Base-by-base conservation (phyloP, 1,139 yeast species). In the Sugiyamaella sp. region DNA sequence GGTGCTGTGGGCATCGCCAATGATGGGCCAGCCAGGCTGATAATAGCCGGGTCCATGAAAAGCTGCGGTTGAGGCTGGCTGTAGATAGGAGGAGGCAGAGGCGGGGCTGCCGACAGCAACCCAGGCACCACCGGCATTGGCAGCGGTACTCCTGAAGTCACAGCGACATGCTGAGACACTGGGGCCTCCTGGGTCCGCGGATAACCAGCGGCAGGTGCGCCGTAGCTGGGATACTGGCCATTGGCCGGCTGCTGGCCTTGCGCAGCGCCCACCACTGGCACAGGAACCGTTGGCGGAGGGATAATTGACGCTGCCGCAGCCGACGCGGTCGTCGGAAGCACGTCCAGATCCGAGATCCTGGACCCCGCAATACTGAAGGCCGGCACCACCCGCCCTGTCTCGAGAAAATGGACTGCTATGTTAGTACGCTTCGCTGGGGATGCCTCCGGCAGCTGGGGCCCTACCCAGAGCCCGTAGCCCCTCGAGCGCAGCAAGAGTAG, bases 341-440 rank as follows among this genome's bases (percentile, higher is more conserved):
- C 63, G 27, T 67, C 65, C 24, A 71, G 62, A 46, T 70, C 69
- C 4, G 55, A 53, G 46, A 71, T 70, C 20, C 61, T 60, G 22
- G 62, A 47, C 14, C 70, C 74, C 21, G 57, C 52, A 16, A 68
- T 58, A 12, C 56, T 54, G 20, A 60, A 58, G 33, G 38, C 16
- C 6, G 61, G 57, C 20, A 57, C 43, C 17, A 50, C 54, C 4
- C 58, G 42, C 4, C 66, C 63, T 3, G 63, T 54, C 20, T 59
- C 57, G 22, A 61, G 55, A 47, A 63, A 65, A 37, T 46, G 53
- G 21, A 63, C 71, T 59, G 40, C 25, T 42, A 9, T 10, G 19
- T 12, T 24, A 35, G 27, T n/a, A 22, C 35, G n/a, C 35, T 10
- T 5, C 29, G 10, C 29, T 25, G 9, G 29, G 29, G 10, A 25